These are phyloP conservation scores for Kwoniella shivajii DNA, from an alignment of 1,284 basidiomycete genomes.

Conservation along the genomic window DNA sequence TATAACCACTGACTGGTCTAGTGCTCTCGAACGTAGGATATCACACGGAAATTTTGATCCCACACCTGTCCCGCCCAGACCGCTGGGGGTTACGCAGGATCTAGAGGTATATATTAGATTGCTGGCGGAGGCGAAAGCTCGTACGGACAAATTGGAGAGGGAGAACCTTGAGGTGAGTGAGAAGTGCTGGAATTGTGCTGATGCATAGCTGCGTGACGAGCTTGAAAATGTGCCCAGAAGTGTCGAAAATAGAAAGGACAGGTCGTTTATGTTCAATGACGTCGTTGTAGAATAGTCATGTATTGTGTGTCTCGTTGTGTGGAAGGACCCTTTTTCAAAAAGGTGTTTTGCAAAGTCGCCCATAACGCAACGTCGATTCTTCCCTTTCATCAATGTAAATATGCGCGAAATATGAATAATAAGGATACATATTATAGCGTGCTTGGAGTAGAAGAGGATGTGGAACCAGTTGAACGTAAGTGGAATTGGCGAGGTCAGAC, in stretches of 20 bases:
- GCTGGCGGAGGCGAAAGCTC: constrained; percentile 32
- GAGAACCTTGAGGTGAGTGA: constrained; percentile 41
- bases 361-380: too few relatives aligned
- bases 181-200: neutral
- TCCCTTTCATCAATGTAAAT: too few relatives aligned
- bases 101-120: constrained; percentile 25
- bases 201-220: constrained; percentile 20
- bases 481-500: neutral
- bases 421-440: constrained; percentile 26
- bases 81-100: neutral
- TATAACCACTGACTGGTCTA: neutral
- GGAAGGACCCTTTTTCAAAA: neutral
- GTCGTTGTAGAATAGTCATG: constrained; percentile 1
- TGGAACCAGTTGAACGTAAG: constrained; percentile 18
- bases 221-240: neutral
- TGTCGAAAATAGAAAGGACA: constrained; percentile 6
- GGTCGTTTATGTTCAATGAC: constrained; percentile 19
- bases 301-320: neutral
- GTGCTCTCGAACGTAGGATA: neutral
- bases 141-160: constrained; percentile 30
- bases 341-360: too few relatives aligned
- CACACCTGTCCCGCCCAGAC: neutral
- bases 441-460: constrained; percentile 21
- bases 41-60: neutral
- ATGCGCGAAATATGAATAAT: too few relatives aligned